Evolutionary conservation across 768 basidiomycete species (phyloP), one percentile per base, ranked within the genome.

Genomic region (Leccinum subgranulosum): DNA sequence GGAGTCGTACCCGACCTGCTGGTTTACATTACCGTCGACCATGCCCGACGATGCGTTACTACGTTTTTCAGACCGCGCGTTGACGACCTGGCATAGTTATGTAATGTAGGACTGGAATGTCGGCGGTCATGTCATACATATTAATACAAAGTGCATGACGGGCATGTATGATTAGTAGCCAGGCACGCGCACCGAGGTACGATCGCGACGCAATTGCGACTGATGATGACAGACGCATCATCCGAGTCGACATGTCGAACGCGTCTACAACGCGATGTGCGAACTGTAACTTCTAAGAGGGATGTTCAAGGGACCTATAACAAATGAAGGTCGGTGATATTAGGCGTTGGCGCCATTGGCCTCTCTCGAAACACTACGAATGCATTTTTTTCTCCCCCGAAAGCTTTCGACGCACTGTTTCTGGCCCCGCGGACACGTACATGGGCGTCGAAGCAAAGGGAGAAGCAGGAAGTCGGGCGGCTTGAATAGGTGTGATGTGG

Each of bases 351-450:
- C 41, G 41, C 47, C 27, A 6, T 49, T 21, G 9, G 25, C 47
- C 10, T 49, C 4, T 49, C 15, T 28, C 47, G 47, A 49, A 28
- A 49, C 47, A 28, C 12, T 7, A 28, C 9, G 34, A 17, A 51
- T 9, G 23, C 1, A 12, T 23, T 51, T 23, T 12, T 23, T 29
- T 36, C 51, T 27, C 51, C 34, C 51, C 53, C 54, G 17, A 34
- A 23, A 25, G 19, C 8, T 19, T 36, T n/a, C 15, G 31, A 15
- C 33, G 25, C 25, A 17, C 19, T 28, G 19, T 19, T 39, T 46
- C 33, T 36, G 51, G 10, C 27, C 34, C 53, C 53, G 55, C 36
- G 53, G 55, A 56, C 21, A 56, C 55, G 34, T 2, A 56, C 25
- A 56, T 56, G 27, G 19, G 25, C 14, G 28, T 55, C 39, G 54